Evolutionary conservation across 2,329 filamentous ascomycete genomes (phyloP).

Genomic region (Aschersonia sp.): DNA sequence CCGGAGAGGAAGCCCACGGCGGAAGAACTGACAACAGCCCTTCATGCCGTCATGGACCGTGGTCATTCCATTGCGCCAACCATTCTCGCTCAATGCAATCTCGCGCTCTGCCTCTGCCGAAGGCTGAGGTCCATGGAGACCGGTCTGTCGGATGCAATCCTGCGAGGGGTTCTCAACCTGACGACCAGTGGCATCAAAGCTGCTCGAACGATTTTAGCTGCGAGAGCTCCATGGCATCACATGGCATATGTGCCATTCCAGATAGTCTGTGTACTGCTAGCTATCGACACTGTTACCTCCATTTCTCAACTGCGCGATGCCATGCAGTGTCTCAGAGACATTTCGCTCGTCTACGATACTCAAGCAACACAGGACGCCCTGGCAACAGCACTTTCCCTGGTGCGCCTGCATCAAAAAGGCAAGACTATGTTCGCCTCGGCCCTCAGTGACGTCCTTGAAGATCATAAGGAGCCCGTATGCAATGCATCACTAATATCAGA

Average conservation of each 20-base stretch:
- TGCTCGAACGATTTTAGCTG: conserved; percentile 28
- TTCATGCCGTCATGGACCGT: conserved; percentile 24
- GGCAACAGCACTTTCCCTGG: conserved; percentile 37
- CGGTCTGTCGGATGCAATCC: conserved; percentile 24
- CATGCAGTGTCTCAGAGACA: conserved; percentile 29
- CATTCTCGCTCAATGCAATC: conserved; percentile 36
- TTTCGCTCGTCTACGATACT: conserved; percentile 28
- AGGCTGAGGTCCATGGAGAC: conserved; percentile 35
- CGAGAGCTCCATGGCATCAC: conserved; percentile 40
- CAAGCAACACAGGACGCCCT: conserved; percentile 35
- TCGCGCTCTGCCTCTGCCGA: conserved; percentile 39
- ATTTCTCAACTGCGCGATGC: conserved; percentile 33
- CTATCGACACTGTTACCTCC: conserved; percentile 36
- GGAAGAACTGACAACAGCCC: conserved; percentile 25
- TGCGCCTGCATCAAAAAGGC: conserved; percentile 34
- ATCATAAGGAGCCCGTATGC: conserved; percentile 12
- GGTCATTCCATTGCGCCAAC: conserved; percentile 25
- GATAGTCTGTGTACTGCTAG: conserved; percentile 38
- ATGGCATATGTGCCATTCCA: conserved; percentile 46
- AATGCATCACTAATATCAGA: background rate
- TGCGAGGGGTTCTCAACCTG: conserved; percentile 32
- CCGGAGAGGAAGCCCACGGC: conserved; percentile 28
- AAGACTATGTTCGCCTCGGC: conserved; percentile 27
- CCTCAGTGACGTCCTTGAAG: conserved; percentile 22
- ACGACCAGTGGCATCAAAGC: conserved; percentile 29